Evolutionary conservation across 176 grass and related monocot species (phyloP).

Genomic region (Oryza brachyantha): DNA sequence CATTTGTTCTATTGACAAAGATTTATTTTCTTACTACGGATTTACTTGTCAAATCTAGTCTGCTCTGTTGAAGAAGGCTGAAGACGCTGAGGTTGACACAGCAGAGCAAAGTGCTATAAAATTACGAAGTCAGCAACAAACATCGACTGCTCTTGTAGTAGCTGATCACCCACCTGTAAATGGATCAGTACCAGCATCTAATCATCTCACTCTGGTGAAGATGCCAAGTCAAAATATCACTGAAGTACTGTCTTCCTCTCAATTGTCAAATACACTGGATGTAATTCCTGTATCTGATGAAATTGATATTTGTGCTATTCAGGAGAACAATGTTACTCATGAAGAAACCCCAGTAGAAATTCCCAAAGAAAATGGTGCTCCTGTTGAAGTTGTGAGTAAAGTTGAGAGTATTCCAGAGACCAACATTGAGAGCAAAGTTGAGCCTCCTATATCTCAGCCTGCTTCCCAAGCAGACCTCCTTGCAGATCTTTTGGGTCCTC

Average conservation of each 20-base stretch:
- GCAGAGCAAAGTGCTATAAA: constrained; percentile 99
- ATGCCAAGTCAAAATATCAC: constrained; percentile 84
- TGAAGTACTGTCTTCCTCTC: constrained; percentile 31
- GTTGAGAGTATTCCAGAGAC: constrained; percentile 6
- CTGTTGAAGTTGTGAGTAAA: constrained; percentile 43
- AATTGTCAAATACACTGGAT: constrained; percentile 5
- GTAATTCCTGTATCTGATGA: constrained; percentile 8
- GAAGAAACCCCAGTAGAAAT: constrained; percentile 42
- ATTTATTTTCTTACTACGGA: constrained; percentile 8
- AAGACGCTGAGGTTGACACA: constrained; percentile 96
- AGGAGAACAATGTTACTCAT: constrained; percentile 51
- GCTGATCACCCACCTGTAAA: constrained; percentile 63
- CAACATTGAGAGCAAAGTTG: constrained; percentile 48
- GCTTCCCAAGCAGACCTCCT: constrained; percentile 71
- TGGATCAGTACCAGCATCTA: constrained; percentile 59
- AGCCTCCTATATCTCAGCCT: constrained; percentile 42
- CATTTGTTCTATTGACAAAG: constrained; percentile 14
- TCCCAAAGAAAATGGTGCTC: constrained; percentile 67
- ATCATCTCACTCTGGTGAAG: constrained; percentile 85
- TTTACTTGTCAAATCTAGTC: constrained; percentile 76
- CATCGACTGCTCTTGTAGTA: constrained; percentile 86
- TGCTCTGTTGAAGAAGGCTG: constrained; percentile 91
- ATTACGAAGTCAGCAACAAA: constrained; percentile 88
- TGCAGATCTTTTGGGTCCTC: constrained; percentile 93
- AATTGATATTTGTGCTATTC: constrained; percentile 38